These are phyloP conservation scores for Agapanthus africanus DNA, from an alignment of 106 monocot species.

Conservation along the genomic window DNA sequence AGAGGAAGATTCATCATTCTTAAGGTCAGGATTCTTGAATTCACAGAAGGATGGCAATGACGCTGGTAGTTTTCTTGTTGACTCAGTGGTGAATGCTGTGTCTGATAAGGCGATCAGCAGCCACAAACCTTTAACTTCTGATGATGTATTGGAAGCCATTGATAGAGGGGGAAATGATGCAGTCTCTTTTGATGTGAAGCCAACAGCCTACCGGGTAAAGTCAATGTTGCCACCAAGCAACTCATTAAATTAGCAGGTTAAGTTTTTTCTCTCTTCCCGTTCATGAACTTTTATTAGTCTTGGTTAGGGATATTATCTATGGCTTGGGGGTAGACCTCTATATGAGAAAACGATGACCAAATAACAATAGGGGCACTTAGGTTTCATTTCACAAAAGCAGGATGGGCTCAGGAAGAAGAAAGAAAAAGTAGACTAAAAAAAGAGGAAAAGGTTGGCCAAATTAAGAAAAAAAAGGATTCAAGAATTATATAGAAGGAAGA, in stretches of 20 bases:
- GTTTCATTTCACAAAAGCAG: too few species aligned
- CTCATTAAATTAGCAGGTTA: not conserved
- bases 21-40: slow-evolving; percentile 37
- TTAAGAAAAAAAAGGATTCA: too few species aligned
- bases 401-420: too few species aligned
- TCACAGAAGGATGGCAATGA: not conserved
- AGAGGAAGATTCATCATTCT: slow-evolving; percentile 63
- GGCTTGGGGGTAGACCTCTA: not conserved
- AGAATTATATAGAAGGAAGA: too few species aligned
- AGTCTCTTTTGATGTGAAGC: slow-evolving; percentile 35
- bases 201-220: slow-evolving; percentile 71
- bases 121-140: slow-evolving; percentile 19
- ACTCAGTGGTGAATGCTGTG: slow-evolving; percentile 19
- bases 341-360: too few species aligned
- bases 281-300: not conserved
- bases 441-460: too few species aligned
- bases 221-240: not conserved
- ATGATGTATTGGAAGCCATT: slow-evolving; percentile 62
- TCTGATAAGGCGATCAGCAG: slow-evolving; percentile 24
- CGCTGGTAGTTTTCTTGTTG: slow-evolving; percentile 31
- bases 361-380: too few species aligned
- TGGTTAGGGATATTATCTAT: not conserved
- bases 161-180: slow-evolving; percentile 80
- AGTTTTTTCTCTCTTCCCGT: not conserved
- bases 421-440: too few species aligned